phyloP scores from a whole-genome alignment of 352 stramenopile species.

The Phytopythium litorale region DNA sequence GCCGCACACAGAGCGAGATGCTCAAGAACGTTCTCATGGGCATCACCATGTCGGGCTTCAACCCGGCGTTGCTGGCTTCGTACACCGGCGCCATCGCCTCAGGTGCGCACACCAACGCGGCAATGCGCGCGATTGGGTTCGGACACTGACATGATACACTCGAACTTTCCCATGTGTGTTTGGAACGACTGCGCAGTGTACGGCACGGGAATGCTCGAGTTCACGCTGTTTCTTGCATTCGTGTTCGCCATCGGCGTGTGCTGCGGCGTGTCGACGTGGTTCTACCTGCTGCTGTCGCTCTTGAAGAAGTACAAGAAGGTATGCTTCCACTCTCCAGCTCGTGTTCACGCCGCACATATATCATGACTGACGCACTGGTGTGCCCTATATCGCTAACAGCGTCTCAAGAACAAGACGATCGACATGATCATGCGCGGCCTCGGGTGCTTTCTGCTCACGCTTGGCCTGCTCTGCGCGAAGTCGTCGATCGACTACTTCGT shows the following conservation, averaged over 20 bases:
- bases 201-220: constrained; percentile 82
- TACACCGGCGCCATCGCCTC: constrained; percentile 87
- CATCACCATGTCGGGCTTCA: constrained; percentile 87
- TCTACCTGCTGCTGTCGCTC: constrained; percentile 81
- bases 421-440: constrained; percentile 80
- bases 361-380: constrained; percentile 5
- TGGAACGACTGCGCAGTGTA: constrained; percentile 47
- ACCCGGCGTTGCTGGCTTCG: constrained; percentile 77
- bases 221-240: constrained; percentile 78
- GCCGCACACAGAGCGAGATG: constrained; percentile 57
- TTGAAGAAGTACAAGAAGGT: constrained; percentile 91
- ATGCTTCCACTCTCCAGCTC: background rate
- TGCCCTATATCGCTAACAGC: constrained; percentile 21
- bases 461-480: constrained; percentile 80
- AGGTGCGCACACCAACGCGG: constrained; percentile 24
- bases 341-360: background rate
- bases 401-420: constrained; percentile 84
- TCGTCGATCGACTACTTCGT: constrained; percentile 86
- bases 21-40: constrained; percentile 82
- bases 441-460: constrained; percentile 76
- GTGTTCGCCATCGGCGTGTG: constrained; percentile 83
- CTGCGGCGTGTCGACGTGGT: constrained; percentile 86
- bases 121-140: background rate
- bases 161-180: background rate
- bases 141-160: background rate